A percentile compares a stretch with the other conserved stretches of the same genome.
phyloP scores from a whole-genome alignment of 2,329 filamentous ascomycete species.

The Pyrenophora tritici-repentis region DNA sequence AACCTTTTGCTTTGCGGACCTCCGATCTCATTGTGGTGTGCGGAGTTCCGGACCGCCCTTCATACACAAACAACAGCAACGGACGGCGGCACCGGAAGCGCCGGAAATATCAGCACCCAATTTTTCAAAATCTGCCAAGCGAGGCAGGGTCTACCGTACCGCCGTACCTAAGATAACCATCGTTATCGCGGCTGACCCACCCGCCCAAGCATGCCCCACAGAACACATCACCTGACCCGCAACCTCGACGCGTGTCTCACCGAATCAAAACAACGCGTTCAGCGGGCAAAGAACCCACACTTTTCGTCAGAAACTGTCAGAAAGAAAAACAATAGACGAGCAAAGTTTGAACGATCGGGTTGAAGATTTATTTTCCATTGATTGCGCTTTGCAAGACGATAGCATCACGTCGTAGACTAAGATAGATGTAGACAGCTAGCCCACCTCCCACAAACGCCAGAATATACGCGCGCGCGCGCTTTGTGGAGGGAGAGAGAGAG shows the following conservation, averaged over 20 bases:
- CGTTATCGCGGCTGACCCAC: no score
- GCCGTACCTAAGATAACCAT: no score
- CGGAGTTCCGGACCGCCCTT: no score
- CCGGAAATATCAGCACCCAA: no score
- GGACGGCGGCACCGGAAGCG: no score
- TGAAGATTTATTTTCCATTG: constrained; percentile 1
- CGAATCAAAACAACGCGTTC: background rate
- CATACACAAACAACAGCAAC: no score
- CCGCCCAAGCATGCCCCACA: no score
- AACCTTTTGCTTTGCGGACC: no score
- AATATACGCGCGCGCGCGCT: constrained; percentile 1
- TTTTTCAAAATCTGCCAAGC: no score
- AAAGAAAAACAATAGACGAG: background rate
- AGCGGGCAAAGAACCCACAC: background rate
- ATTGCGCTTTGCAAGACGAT: constrained; percentile 5
- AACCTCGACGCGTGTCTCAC: constrained; percentile 1
- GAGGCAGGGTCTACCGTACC: no score
- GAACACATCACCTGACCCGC: background rate
- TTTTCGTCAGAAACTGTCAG: no score
- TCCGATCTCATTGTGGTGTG: no score
- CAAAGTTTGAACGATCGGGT: background rate
- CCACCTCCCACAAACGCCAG: background rate
- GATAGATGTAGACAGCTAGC: background rate
- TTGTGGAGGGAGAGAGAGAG: background rate
- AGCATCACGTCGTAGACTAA: constrained; percentile 5